These are phyloP conservation scores for Corchorus olitorius DNA, from an alignment of 345 rosid genomes.

Conservation along the genomic window DNA sequence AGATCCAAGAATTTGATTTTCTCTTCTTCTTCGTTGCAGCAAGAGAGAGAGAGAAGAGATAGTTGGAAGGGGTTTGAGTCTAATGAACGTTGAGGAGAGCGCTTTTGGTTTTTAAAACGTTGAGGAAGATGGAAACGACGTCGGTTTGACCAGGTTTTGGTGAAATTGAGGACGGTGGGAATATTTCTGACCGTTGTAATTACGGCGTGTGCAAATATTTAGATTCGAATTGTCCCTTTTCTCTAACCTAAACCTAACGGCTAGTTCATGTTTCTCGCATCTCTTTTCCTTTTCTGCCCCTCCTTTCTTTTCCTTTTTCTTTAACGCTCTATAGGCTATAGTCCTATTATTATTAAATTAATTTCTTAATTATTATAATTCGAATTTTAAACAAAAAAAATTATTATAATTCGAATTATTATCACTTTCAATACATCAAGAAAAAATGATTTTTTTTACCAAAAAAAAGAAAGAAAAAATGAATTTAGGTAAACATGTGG, in stretches of 20 bases:
- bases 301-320: neutral
- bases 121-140: neutral
- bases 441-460: too few relatives aligned
- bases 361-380: too few relatives aligned
- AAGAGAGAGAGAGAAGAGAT: neutral
- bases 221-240: neutral
- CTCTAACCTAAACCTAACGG: neutral
- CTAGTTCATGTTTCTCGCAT: neutral
- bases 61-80: neutral
- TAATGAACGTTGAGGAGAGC: neutral
- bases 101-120: constrained; percentile 8
- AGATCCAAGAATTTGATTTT: neutral
- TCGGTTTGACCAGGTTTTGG: neutral
- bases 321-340: too few relatives aligned
- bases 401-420: too few relatives aligned
- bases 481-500: too few relatives aligned
- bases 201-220: neutral
- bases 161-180: too few relatives aligned
- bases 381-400: too few relatives aligned
- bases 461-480: too few relatives aligned
- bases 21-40: neutral
- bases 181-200: constrained; percentile 4
- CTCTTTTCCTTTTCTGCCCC: neutral
- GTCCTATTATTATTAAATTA: too few relatives aligned
- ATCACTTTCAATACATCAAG: too few relatives aligned